Percentiles rank a stretch among this genome's conserved stretches.
These are phyloP conservation scores for Talaromyces sp. DNA, from an alignment of 2,329 filamentous ascomycete species.

Conservation along the genomic window DNA sequence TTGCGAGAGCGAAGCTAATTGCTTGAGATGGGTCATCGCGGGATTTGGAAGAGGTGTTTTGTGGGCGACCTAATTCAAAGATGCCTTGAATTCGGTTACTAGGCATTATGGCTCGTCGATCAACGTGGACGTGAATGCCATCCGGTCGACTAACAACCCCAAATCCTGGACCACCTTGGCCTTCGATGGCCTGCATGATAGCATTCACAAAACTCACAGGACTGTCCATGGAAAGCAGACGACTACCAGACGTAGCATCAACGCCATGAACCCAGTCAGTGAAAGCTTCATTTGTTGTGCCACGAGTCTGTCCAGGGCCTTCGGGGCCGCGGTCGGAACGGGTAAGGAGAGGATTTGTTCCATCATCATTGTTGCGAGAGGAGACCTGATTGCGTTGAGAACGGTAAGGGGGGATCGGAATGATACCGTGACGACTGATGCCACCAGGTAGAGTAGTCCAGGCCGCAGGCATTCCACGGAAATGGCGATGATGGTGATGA, in stretches of 20 bases:
- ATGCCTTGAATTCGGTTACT: slow-evolving; percentile 49
- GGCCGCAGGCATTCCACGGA: slow-evolving; percentile 54
- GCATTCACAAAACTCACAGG: slow-evolving; percentile 55
- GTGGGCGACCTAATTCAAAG: slow-evolving; percentile 30
- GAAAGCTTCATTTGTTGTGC: slow-evolving; percentile 35
- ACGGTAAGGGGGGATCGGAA: slow-evolving; percentile 39
- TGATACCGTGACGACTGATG: slow-evolving; percentile 45
- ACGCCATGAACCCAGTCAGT: slow-evolving; percentile 51
- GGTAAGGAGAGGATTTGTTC: slow-evolving; percentile 79
- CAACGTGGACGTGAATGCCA: slow-evolving; percentile 52
- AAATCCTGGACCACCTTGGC: slow-evolving; percentile 37
- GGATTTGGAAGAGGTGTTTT: slow-evolving; percentile 27
- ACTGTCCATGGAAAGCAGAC: slow-evolving; percentile 42
- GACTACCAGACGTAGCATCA: slow-evolving; percentile 41
- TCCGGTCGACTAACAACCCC: slow-evolving; percentile 42
- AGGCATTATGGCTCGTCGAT: slow-evolving; percentile 46
- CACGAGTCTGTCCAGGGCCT: slow-evolving; percentile 29
- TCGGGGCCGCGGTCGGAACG: slow-evolving; percentile 44
- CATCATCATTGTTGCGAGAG: slow-evolving; percentile 65
- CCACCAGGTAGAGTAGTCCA: slow-evolving; percentile 60
- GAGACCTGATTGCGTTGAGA: slow-evolving; percentile 41
- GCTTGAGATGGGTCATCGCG: slow-evolving; percentile 59
- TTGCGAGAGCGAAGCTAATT: slow-evolving; percentile 66
- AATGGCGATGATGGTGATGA: slow-evolving; percentile 35
- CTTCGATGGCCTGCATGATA: slow-evolving; percentile 50